phyloP scores from a whole-genome alignment of 2,329 filamentous ascomycete species.

The Aspergillus bombycis region DNA sequence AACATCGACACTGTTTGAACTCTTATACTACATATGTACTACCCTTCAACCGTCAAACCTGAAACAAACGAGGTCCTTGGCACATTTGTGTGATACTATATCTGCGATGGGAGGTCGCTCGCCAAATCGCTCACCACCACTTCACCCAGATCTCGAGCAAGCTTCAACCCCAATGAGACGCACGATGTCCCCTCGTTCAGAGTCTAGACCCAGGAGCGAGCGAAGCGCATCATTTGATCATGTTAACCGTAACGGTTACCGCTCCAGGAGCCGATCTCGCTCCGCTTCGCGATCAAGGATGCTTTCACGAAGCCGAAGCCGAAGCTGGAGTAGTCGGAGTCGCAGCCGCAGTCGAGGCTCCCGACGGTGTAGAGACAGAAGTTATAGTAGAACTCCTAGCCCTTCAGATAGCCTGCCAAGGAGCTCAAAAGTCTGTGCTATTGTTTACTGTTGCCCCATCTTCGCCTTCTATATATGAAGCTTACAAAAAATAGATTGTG shows the following conservation, averaged over 20 bases:
- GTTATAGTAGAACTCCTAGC: slow-evolving; percentile 33
- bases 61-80: background rate
- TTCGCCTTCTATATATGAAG: background rate
- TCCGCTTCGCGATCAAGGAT: slow-evolving; percentile 33
- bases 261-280: slow-evolving; percentile 31
- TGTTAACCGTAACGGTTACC: slow-evolving; percentile 30
- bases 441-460: background rate
- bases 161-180: slow-evolving; percentile 33
- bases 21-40: background rate
- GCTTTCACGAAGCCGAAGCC: slow-evolving; percentile 43
- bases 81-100: slow-evolving; percentile 20
- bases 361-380: slow-evolving; percentile 40
- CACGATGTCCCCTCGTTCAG: slow-evolving; percentile 40
- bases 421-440: slow-evolving; percentile 41
- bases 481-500: slow-evolving; percentile 67
- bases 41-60: background rate
- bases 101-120: slow-evolving; percentile 33
- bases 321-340: slow-evolving; percentile 39
- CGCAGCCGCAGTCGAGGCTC: slow-evolving; percentile 36
- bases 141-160: slow-evolving; percentile 26
- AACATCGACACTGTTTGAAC: background rate
- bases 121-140: slow-evolving; percentile 27
- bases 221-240: slow-evolving; percentile 30
- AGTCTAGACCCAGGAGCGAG: slow-evolving; percentile 32
- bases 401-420: slow-evolving; percentile 26